Evolutionary conservation across 2,329 filamentous ascomycete genomes (phyloP), one percentile per base, ranked within the genome.

Genomic region (Cladosporium sp.): DNA sequence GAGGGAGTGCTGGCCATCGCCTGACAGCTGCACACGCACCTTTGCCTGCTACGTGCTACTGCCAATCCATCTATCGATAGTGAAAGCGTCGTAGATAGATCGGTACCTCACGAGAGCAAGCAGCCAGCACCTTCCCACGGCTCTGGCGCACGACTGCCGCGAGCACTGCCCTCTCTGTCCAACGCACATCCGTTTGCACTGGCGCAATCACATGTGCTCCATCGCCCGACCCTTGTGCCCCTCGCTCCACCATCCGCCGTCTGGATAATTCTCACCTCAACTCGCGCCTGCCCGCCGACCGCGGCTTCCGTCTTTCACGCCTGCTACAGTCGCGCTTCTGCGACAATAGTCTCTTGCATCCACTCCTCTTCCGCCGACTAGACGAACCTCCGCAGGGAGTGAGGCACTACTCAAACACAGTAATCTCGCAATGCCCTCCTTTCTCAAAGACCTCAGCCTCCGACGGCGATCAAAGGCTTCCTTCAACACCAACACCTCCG

Each of bases 391-490:
- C n/a, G n/a, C 30, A 21, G 10, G 18, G 15, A 55, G 28, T 21
- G 18, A 55, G 52, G 18, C 52, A n/a, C 32, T 30, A 21, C 5
- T n/a, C 52, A 10, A 21, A 12, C 30, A 21, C 30, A 34, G 8
- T 18, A 30, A 30, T 18, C 52, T 21, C 26, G 28, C 52, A 11
- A 82, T 82, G 80, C 80, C 80, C 75, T 81, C 89, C 52, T 92
- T 96, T 75, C 84, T 95, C 73, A 92, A 88, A 78, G 88, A 90
- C 75, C 69, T 74, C 55, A 67, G 60, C 58, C 80, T 96, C 65
- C 90, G 92, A 72, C 87, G 92, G 72, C 89, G 90, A 72, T 95
- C 91, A 65, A 89, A 85, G 77, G 86, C 88, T 68, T 93, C 88
- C 82, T 90, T 93, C 79, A 87, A 86, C 67, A 88, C 87, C 47